Evolutionary conservation across 2,329 filamentous ascomycete species (phyloP), one percentile per base, ranked within the genome.

Genomic region (Coniochaeta sp.): DNA sequence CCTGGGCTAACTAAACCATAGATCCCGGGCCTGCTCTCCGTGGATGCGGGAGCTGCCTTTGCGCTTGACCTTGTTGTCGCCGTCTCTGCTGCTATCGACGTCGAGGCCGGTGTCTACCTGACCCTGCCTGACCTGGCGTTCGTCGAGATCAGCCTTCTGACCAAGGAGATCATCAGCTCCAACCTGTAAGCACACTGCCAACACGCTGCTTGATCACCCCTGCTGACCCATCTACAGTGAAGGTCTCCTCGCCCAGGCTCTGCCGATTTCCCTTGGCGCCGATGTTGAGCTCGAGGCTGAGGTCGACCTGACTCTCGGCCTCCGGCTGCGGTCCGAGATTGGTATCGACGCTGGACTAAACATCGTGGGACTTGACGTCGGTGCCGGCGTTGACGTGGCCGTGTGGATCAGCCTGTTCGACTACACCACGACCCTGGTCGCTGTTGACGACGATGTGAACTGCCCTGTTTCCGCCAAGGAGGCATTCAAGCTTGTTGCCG

Each of bases 401-500:
- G 57, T 71, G 60, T 70, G 68, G 69, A 57, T 69, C 61, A 67
- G 66, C 67, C 66, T 71, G 52, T 70, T 70, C 63, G 67, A 68
- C 65, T 70, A 69, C 68, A 69, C 67, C 52, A 65, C 63, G 55
- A 58, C 65, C 38, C 63, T 70, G 61, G 57, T 63, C 36, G 26
- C 58, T 42, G 63, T 59, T 54, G 54, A 36, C n/a, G 12, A 16
- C 12, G 47, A 52, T 9, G 54, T 44, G 14, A 32, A 52, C 42
- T 65, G 64, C 63, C 22, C 58, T 28, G 34, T 64, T 38, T 62
- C 59, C 17, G 61, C 66, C 54, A 47, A 54, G 12, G 69, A 70
- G 60, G 58, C 60, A 42, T 67, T 70, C 26, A 50, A 59, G 26
- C 62, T 71, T 19, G 64, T 64, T 32, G 63, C 66, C 38, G 69